Percentiles rank a stretch among this genome's conserved stretches.
phyloP scores from a whole-genome alignment of 2,329 filamentous ascomycete genomes.

The Fusarium sp. region DNA sequence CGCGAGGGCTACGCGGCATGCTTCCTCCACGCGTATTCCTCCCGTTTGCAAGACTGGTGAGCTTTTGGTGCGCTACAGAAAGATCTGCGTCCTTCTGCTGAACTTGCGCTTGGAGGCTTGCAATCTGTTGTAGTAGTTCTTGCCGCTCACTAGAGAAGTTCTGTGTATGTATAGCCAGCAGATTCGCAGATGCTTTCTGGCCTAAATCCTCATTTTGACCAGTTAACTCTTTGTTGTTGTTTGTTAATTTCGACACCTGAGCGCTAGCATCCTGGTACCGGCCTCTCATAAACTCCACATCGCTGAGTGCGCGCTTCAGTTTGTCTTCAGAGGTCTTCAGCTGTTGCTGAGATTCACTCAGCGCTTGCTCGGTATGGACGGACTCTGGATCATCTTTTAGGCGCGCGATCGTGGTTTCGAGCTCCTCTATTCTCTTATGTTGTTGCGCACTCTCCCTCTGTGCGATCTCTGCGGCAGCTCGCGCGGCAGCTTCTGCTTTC shows the following conservation, averaged over 20 bases:
- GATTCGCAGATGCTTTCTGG: slow-evolving; percentile 60
- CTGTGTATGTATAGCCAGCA: slow-evolving; percentile 62
- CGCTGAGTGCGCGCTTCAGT: slow-evolving; percentile 59
- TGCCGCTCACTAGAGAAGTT: slow-evolving; percentile 57
- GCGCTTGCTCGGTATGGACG: slow-evolving; percentile 47
- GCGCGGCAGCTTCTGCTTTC: slow-evolving; percentile 53
- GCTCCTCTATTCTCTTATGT: slow-evolving; percentile 54
- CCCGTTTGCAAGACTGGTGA: slow-evolving; percentile 61
- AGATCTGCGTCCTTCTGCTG: slow-evolving; percentile 68
- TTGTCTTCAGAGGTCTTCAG: slow-evolving; percentile 59
- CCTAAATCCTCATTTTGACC: slow-evolving; percentile 57
- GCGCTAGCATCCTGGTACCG: slow-evolving; percentile 72
- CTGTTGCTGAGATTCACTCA: slow-evolving; percentile 56
- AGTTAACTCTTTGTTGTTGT: slow-evolving; percentile 63
- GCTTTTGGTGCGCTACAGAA: slow-evolving; percentile 61
- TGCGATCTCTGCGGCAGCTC: slow-evolving; percentile 47
- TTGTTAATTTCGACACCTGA: slow-evolving; percentile 59
- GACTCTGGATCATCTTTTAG: slow-evolving; percentile 47
- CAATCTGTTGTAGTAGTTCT: slow-evolving; percentile 55
- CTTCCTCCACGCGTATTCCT: slow-evolving; percentile 69
- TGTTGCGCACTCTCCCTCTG: slow-evolving; percentile 56
- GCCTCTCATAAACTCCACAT: slow-evolving; percentile 69
- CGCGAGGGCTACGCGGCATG: slow-evolving; percentile 69
- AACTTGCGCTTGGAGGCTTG: slow-evolving; percentile 58
- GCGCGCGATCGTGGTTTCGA: slow-evolving; percentile 53